Evolutionary conservation across 1,139 yeast genomes (phyloP).

Genomic region (Kodamaea sp.): DNA sequence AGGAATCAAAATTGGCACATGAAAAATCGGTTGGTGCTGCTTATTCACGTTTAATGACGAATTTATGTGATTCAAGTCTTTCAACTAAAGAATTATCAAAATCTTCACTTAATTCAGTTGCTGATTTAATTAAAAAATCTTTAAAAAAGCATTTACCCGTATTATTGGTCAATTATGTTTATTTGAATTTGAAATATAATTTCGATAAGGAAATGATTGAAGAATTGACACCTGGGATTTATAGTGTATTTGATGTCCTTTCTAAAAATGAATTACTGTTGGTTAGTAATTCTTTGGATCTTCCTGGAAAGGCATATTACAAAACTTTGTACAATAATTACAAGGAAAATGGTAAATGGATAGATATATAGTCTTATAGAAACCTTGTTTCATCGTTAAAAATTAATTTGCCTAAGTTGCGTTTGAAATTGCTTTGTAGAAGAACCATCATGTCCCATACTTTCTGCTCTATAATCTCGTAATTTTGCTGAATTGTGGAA

Average conservation of each 20-base stretch:
- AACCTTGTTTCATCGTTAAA: conserved; percentile 28
- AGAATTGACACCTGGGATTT: conserved; percentile 56
- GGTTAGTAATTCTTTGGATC: conserved; percentile 68
- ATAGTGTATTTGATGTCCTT: conserved; percentile 62
- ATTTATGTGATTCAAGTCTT: conserved; percentile 67
- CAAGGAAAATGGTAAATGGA: conserved; percentile 81
- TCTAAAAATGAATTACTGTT: conserved; percentile 63
- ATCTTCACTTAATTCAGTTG: conserved; percentile 49
- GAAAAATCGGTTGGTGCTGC: conserved; percentile 38
- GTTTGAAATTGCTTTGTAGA: conserved; percentile 18
- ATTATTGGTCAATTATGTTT: conserved; percentile 54
- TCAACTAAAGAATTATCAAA: conserved; percentile 17
- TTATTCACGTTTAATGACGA: conserved; percentile 56
- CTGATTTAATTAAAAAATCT: conserved; percentile 52
- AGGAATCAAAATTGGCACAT: conserved; percentile 10
- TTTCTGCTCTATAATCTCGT: conserved; percentile 28
- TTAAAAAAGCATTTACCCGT: conserved; percentile 63
- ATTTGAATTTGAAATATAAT: conserved; percentile 47
- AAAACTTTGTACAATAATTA: conserved; percentile 68
- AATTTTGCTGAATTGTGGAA: conserved; percentile 10
- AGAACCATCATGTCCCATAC: conserved; percentile 37
- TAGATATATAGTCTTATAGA: conserved; percentile 32
- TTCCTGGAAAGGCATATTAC: conserved; percentile 65
- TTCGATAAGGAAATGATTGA: conserved; percentile 48
- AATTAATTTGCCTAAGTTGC: conserved; percentile 29